Conservation (phyloP, 2,329 filamentous ascomycete species). For the Apiospora rasikravindrae region DNA sequence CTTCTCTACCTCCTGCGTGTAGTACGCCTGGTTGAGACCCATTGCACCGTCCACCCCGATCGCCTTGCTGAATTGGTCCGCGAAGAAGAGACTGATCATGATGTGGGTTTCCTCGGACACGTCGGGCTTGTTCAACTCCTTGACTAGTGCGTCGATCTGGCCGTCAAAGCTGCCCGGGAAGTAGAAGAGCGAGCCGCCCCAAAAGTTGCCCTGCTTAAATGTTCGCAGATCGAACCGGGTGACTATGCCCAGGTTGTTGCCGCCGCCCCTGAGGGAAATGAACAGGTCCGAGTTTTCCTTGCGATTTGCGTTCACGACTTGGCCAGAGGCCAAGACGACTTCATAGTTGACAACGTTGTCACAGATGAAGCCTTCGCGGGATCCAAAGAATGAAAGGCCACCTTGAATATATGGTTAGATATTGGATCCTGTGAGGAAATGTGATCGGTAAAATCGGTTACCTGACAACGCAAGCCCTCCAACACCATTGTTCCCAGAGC, state of each 20-base stretch:
- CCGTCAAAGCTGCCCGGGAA: not conserved
- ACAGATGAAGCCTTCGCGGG: slow-evolving; percentile 47
- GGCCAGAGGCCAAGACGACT: slow-evolving; percentile 48
- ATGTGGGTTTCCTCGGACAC: not conserved
- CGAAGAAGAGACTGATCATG: not conserved
- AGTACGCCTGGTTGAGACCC: slow-evolving; percentile 25
- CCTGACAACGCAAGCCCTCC: slow-evolving; percentile 19
- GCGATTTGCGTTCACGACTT: slow-evolving; percentile 46
- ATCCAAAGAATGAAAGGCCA: slow-evolving; percentile 30
- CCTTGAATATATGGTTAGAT: slow-evolving; percentile 22
- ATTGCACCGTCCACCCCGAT: slow-evolving; percentile 13
- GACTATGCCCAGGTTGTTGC: slow-evolving; percentile 49
- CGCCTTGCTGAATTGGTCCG: not conserved
- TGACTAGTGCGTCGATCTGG: not conserved
- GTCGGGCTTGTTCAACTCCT: slow-evolving; percentile 14
- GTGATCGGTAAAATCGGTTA: too few relatives aligned
- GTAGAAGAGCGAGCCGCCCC: slow-evolving; percentile 22
- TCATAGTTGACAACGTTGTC: slow-evolving; percentile 50
- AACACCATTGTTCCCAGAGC: slow-evolving; percentile 2
- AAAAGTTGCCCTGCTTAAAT: slow-evolving; percentile 17
- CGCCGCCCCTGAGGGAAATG: slow-evolving; percentile 50
- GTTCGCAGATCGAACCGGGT: slow-evolving; percentile 31
- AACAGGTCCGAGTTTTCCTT: slow-evolving; percentile 46
- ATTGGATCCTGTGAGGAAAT: not conserved
- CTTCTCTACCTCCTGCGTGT: slow-evolving; percentile 19